A percentile compares a stretch with the other conserved stretches of the same genome.
Conservation (phyloP, 345 rosid species). For the Cardamine occulta region DNA sequence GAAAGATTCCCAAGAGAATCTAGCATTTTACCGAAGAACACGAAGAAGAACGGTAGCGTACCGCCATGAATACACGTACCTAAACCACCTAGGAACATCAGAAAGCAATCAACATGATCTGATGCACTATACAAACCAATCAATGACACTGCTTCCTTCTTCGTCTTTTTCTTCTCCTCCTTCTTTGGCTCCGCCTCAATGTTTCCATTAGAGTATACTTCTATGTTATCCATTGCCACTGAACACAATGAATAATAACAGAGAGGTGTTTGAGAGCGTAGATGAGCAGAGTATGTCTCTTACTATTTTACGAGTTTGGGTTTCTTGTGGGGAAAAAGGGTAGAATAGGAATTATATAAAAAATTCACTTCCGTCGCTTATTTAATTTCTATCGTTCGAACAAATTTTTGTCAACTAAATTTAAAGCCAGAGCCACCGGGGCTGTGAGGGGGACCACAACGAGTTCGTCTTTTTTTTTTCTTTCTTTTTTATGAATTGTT, state of each 20-base stretch:
- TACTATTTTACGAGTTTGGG: neutral
- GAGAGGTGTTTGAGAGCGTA: neutral
- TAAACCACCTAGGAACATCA: constrained; percentile 65
- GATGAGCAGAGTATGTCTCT: neutral
- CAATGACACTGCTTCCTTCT: constrained; percentile 52
- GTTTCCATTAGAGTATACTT: neutral
- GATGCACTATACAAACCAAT: constrained; percentile 67
- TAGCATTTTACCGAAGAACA: constrained; percentile 68
- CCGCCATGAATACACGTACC: constrained; percentile 73
- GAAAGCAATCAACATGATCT: constrained; percentile 54
- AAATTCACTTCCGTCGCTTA: constrained; percentile 3
- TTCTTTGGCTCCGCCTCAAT: neutral
- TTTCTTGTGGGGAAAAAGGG: constrained; percentile 22
- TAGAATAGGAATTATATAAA: neutral
- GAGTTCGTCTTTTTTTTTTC: neutral
- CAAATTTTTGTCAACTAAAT: neutral
- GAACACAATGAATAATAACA: neutral
- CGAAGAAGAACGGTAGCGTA: constrained; percentile 69
- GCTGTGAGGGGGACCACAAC: neutral
- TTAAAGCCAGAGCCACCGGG: neutral
- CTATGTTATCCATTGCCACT: constrained; percentile 17
- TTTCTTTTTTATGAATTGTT: too few species aligned
- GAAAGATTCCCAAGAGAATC: constrained; percentile 70
- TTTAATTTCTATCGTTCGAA: constrained; percentile 16
- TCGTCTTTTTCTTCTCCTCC: constrained; percentile 8